Base-by-base conservation (phyloP, 768 basidiomycete species). In the Clavulina sp. region DNA sequence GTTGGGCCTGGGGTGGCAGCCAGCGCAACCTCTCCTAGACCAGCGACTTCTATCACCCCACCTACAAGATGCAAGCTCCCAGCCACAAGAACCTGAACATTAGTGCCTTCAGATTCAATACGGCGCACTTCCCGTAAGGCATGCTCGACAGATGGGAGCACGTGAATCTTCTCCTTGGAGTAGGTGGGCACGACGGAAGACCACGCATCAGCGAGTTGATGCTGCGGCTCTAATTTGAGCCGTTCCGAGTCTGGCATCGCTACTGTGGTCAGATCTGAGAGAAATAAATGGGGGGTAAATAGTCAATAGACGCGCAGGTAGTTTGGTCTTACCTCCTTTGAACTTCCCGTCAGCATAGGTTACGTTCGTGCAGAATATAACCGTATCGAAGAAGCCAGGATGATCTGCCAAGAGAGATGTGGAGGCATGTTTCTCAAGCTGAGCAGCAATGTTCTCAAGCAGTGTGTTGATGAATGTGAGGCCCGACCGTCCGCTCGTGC, bases 321-420 rank as follows among this genome's bases (percentile, higher is more conserved):
- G 5, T 31, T n/a, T n/a, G n/a, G 19, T 61, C 75, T 63, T 58
- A 88, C 93, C 93, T 49, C 85, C 84, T 69, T 96, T 97, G 62
- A 78, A 96, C 30, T 73, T 70, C 0, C 95, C 95, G 56, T 86
- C 80, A 1, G 76, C 73, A 60, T 93, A 99, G 0, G 95, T 99
- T 30, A 95, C 84, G 63, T 97, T 99, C 46, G 89, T 80, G 66
- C 92, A 97, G 65, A 99, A 97, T 43, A 97, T 76, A 52, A 92
- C 84, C 48, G 80, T 75, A 60, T 87, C 75, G 57, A 95, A 95
- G 60, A 87, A 80, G 16, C 48, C 51, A n/a, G 33, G 51, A 5
- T 56, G 56, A 13, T 60, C 63, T 1, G 68, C 56, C 16, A 64
- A 32, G 21, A 4, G 29, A 43, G 29, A 19, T 13, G n/a, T n/a